These are phyloP conservation scores for Saccharomyces uvarum DNA, from an alignment of 1,139 yeast genomes.

Conservation along the genomic window DNA sequence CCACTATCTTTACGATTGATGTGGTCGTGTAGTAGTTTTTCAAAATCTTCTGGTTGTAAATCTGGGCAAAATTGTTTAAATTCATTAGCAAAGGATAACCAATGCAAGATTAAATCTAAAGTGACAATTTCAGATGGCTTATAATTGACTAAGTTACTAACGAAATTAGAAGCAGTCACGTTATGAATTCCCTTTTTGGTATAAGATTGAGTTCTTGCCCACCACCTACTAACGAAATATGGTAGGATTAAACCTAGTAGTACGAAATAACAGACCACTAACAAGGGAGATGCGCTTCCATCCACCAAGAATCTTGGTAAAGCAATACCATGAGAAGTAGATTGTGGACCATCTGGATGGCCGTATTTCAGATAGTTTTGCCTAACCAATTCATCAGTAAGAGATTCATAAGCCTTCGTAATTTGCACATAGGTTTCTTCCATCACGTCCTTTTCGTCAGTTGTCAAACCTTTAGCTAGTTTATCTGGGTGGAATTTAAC, in stretches of 20 bases:
- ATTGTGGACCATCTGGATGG: constrained; percentile 97
- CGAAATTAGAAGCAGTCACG: constrained; percentile 68
- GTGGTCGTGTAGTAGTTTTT: constrained; percentile 48
- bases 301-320: constrained; percentile 87
- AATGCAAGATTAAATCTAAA: constrained; percentile 47
- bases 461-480: constrained; percentile 56
- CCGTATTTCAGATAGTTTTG: constrained; percentile 84
- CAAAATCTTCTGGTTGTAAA: constrained; percentile 42
- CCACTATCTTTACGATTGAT: constrained; percentile 43
- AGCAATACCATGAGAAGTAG: constrained; percentile 92
- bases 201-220: constrained; percentile 73
- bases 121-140: constrained; percentile 71
- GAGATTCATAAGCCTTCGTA: constrained; percentile 87
- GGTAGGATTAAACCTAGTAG: constrained; percentile 78
- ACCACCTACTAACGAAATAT: constrained; percentile 74
- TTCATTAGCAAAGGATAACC: constrained; percentile 61
- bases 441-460: constrained; percentile 47
- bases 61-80: constrained; percentile 41
- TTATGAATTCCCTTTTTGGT: constrained; percentile 81
- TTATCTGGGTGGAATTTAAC: constrained; percentile 92
- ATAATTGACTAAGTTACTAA: constrained; percentile 56
- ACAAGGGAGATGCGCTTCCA: constrained; percentile 63
- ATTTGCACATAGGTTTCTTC: constrained; percentile 76
- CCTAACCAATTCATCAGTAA: constrained; percentile 81
- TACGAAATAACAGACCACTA: constrained; percentile 56